Base-by-base conservation (phyloP, 495 filamentous ascomycete genomes). In the Hamigera avellanea region DNA sequence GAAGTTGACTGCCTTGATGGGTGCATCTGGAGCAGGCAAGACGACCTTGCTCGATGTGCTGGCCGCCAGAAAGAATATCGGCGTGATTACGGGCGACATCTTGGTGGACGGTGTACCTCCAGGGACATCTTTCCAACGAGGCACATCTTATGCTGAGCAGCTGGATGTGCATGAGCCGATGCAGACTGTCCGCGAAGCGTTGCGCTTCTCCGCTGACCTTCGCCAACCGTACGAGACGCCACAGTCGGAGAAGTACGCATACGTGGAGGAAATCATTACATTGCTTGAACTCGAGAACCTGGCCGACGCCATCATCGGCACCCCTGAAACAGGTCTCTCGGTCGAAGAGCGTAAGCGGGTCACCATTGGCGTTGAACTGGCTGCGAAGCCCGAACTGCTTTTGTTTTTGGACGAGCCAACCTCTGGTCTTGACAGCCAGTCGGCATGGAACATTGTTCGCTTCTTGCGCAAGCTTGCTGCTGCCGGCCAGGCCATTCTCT, bases 341-440 rank as follows among this genome's bases (percentile, higher is more conserved):
- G 83, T 93, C n/a, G 87, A 93, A 49, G 81, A 93, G 52, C 66
- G 87, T 3, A 94, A 95, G 59, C 78, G 84, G 19, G 82, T 93
- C 2, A 93, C 86, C 0, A 94, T 95, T 37, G 87, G 83, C 16
- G 83, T 93, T 17, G 86, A 93, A 50, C 66, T 93, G 9, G 86
- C 84, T 3, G 82, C 85, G 6, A 87, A 87, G 48, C 88, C 88
- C 0, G 71, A 88, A 42, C 71, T 95, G 2, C 67, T 94, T 0
- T 68, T 95, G 8, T 95, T 95, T 61, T 59, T 94, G 10, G 87
- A 95, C 45, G 88, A 95, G 48, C 88, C 88, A 0, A 95, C 88
- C 1, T 83, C 78, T 9, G 88, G 88, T 33, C 70, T 95, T 4
- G 87, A 95, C 52, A 78, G 75, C 27, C 85, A 87, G 49, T 77